A percentile compares a stretch with the other conserved stretches of the same genome.
Conservation (phyloP, 805 yeast species). For the Clavispora santaluciae region DNA sequence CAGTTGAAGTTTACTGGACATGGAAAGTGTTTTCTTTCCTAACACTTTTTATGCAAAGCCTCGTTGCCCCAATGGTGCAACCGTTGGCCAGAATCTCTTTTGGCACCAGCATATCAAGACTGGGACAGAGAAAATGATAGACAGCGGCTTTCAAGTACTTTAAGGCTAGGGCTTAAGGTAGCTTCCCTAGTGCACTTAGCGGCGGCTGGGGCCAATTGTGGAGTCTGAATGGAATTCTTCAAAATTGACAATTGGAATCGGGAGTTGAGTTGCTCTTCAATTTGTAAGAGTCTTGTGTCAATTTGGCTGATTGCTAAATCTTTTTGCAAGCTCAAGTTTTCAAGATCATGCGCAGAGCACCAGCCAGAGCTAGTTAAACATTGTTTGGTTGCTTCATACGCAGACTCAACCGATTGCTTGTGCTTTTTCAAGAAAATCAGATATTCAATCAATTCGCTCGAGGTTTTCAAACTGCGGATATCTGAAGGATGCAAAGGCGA, state of each 20-base stretch:
- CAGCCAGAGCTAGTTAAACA: slow-evolving; percentile 35
- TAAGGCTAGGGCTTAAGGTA: slow-evolving; percentile 28
- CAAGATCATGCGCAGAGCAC: slow-evolving; percentile 39
- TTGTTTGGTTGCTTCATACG: slow-evolving; percentile 29
- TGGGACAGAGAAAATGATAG: slow-evolving; percentile 17
- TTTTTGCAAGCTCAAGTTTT: slow-evolving; percentile 31
- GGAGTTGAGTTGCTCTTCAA: slow-evolving; percentile 32
- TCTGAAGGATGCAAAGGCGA: neutral
- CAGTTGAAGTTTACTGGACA: too few relatives aligned
- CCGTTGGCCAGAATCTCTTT: too few relatives aligned
- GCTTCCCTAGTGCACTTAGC: slow-evolving; percentile 3
- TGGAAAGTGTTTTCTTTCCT: neutral
- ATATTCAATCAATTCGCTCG: slow-evolving; percentile 27
- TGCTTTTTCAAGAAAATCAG: slow-evolving; percentile 29
- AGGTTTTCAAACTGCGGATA: slow-evolving; percentile 20
- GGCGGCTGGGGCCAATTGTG: neutral
- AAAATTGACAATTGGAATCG: slow-evolving; percentile 25
- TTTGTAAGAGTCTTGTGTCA: slow-evolving; percentile 33
- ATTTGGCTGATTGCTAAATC: slow-evolving; percentile 34
- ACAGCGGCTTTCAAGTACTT: slow-evolving; percentile 30
- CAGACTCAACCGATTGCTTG: slow-evolving; percentile 28
- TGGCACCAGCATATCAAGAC: neutral
- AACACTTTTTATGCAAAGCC: neutral
- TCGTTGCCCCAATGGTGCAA: too few relatives aligned
- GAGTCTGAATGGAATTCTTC: slow-evolving; percentile 7